phyloP scores from a whole-genome alignment of 140 eudicot genomes.

The Anethum foeniculum region DNA sequence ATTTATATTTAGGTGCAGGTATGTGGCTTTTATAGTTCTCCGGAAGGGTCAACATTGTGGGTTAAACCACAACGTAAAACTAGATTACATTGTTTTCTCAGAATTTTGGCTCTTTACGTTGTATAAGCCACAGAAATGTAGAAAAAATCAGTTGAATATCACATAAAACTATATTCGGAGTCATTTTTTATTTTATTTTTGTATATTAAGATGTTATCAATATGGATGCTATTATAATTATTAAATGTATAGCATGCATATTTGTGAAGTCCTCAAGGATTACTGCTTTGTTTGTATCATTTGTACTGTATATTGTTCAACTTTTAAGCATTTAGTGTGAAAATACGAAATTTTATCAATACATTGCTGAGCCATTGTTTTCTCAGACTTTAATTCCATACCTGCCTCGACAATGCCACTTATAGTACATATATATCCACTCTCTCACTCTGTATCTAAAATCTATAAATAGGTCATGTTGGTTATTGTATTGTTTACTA shows the following conservation, averaged over 20 bases:
- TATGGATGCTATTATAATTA: not conserved
- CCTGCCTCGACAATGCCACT: conserved; percentile 28
- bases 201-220: not conserved
- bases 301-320: not conserved
- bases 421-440: not conserved
- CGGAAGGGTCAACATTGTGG: not conserved
- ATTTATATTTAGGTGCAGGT: not conserved
- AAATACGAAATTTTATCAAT: conserved; percentile 15
- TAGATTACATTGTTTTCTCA: not conserved
- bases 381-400: conserved; percentile 29
- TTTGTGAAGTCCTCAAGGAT: not conserved
- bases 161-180: not conserved
- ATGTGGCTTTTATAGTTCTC: not conserved
- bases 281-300: not conserved
- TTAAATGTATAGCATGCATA: not conserved
- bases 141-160: not conserved
- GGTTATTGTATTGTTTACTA: not conserved
- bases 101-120: not conserved
- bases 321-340: not conserved
- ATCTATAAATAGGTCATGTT: not conserved
- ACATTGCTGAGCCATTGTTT: conserved; percentile 20
- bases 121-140: not conserved
- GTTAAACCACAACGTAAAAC: not conserved
- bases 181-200: not conserved
- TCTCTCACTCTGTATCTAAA: not conserved